Conservation (phyloP, 23 red algal genomes). For the Gracilariopsis chorda region DNA sequence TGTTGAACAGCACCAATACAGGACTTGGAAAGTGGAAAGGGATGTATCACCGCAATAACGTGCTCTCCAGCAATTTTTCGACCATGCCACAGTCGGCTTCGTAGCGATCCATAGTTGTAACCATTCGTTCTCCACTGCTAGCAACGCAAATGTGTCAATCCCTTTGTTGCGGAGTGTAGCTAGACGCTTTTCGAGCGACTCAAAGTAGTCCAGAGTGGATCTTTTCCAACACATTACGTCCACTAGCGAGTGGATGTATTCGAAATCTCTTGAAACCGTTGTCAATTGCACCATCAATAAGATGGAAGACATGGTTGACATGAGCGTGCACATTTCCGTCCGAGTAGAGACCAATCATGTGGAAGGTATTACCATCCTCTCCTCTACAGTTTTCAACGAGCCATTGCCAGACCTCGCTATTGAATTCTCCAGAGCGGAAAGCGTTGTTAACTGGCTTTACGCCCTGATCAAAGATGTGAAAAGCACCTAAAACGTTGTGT, state of each 20-base stretch:
- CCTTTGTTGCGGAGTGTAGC: slow-evolving; percentile 35
- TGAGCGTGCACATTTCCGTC: slow-evolving; percentile 85
- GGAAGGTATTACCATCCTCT: slow-evolving; percentile 23
- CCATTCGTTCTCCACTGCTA: slow-evolving; percentile 58
- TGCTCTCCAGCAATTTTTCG: slow-evolving; percentile 53
- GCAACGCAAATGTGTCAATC: slow-evolving; percentile 28
- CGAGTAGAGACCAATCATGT: slow-evolving; percentile 80
- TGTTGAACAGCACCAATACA: slow-evolving; percentile 37
- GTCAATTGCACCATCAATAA: slow-evolving; percentile 70
- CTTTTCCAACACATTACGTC: slow-evolving; percentile 51
- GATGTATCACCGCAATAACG: slow-evolving; percentile 52
- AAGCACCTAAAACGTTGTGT: slow-evolving; percentile 73
- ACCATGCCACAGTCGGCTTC: slow-evolving; percentile 77
- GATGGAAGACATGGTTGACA: slow-evolving; percentile 60
- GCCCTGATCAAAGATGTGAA: slow-evolving; percentile 71
- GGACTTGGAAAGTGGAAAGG: slow-evolving; percentile 39
- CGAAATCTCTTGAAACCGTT: slow-evolving; percentile 58
- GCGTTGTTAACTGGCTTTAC: slow-evolving; percentile 68
- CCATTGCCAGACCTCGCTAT: slow-evolving; percentile 68
- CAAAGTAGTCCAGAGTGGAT: slow-evolving; percentile 51
- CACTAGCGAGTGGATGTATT: slow-evolving; percentile 65
- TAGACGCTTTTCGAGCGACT: slow-evolving; percentile 65
- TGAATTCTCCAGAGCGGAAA: slow-evolving; percentile 42
- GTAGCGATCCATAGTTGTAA: slow-evolving; percentile 77
- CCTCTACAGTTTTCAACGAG: slow-evolving; percentile 35